These are phyloP conservation scores for Mortierella antarctica DNA, from an alignment of 192 early-diverging fungal species.

Conservation along the genomic window DNA sequence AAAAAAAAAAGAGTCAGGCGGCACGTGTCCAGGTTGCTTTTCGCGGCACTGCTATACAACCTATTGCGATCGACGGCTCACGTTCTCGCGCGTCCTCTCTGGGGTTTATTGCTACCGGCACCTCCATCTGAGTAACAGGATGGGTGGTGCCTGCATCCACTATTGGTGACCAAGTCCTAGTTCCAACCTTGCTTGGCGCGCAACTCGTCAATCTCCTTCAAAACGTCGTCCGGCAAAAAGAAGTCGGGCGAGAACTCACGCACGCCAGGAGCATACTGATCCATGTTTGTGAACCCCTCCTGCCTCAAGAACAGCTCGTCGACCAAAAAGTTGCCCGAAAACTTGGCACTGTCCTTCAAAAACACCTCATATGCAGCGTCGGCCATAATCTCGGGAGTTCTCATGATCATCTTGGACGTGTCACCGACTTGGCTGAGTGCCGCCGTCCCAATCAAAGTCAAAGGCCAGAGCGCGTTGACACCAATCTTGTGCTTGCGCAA, in stretches of 20 bases:
- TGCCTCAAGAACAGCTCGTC: slow-evolving; percentile 83
- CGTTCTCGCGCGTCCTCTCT: too few species aligned
- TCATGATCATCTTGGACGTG: slow-evolving; percentile 28
- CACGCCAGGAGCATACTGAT: slow-evolving; percentile 71
- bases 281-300: slow-evolving; percentile 77
- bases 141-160: not conserved
- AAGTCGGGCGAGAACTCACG: slow-evolving; percentile 72
- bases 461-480: slow-evolving; percentile 77
- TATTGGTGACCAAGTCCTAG: not conserved
- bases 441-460: slow-evolving; percentile 79
- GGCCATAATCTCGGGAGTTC: slow-evolving; percentile 74
- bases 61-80: too few species aligned
- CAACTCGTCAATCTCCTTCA: slow-evolving; percentile 47
- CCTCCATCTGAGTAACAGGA: too few species aligned
- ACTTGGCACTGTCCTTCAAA: slow-evolving; percentile 62
- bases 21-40: not conserved
- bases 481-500: slow-evolving; percentile 72
- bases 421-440: slow-evolving; percentile 66
- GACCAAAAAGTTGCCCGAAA: slow-evolving; percentile 79
- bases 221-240: slow-evolving; percentile 62
- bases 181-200: slow-evolving; percentile 47
- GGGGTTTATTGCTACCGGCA: too few species aligned
- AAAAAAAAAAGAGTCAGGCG: not conserved
- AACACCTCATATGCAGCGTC: slow-evolving; percentile 78
- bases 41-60: too few species aligned